Conservation (phyloP, 768 basidiomycete genomes). For the Trametes coccinea region DNA sequence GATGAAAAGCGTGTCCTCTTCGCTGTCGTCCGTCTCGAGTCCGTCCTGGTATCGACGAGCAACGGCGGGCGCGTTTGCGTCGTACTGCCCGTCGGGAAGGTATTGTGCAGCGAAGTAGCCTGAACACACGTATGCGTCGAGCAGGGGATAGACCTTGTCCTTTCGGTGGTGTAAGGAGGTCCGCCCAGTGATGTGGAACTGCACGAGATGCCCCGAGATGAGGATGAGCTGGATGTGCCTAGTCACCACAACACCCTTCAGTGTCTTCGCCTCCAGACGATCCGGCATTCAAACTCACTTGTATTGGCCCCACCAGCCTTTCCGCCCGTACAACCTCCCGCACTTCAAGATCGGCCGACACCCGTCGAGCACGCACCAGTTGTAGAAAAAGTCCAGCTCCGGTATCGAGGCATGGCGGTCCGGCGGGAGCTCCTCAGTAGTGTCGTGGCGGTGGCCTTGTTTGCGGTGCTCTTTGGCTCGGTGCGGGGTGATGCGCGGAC, state of each 20-base stretch:
- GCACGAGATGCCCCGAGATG: slow-evolving; percentile 70
- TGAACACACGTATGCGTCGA: slow-evolving; percentile 84
- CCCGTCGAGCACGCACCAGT: slow-evolving; percentile 83
- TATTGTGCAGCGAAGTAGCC: slow-evolving; percentile 76
- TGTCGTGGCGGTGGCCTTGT: slow-evolving; percentile 40
- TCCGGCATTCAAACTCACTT: slow-evolving; percentile 49
- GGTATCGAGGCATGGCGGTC: slow-evolving; percentile 56
- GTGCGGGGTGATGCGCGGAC: slow-evolving; percentile 61
- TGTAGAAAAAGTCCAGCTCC: slow-evolving; percentile 67
- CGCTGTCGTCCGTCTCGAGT: slow-evolving; percentile 81
- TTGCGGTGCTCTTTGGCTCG: slow-evolving; percentile 33
- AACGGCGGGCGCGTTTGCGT: slow-evolving; percentile 47
- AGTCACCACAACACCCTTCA: background rate
- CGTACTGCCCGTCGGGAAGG: slow-evolving; percentile 64
- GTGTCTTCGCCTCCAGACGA: background rate
- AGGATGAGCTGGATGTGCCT: slow-evolving; percentile 77
- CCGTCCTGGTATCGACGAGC: slow-evolving; percentile 89
- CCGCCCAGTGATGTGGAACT: slow-evolving; percentile 63
- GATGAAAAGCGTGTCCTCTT: slow-evolving; percentile 87
- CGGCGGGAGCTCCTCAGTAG: slow-evolving; percentile 35
- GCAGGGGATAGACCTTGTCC: slow-evolving; percentile 55
- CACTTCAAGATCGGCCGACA: slow-evolving; percentile 76
- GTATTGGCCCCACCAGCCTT: slow-evolving; percentile 74
- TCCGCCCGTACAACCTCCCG: slow-evolving; percentile 72
- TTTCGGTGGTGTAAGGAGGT: slow-evolving; percentile 58